A percentile compares a stretch with the other conserved stretches of the same genome.
These are phyloP conservation scores for Cryptococcus floricola DNA, from an alignment of 1,284 basidiomycete genomes.

Conservation along the genomic window DNA sequence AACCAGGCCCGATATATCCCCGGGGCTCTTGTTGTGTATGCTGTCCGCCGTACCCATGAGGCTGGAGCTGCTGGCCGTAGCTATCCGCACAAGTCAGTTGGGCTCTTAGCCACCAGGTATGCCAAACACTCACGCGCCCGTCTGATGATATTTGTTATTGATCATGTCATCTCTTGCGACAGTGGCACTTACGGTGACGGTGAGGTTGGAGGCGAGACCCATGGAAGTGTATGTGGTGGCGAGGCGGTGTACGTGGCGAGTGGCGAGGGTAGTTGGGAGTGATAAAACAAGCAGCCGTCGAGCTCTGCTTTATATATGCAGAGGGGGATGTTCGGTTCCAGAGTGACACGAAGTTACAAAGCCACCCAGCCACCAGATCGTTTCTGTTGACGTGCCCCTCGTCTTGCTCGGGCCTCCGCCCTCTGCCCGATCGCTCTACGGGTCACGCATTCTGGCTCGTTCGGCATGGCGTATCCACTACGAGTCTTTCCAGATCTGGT, in stretches of 20 bases:
- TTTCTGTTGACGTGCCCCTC: too few species aligned
- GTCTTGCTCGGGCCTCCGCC: too few species aligned
- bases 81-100: slow-evolving; percentile 17
- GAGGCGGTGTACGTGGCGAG: not conserved
- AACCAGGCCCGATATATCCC: not conserved
- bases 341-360: too few species aligned
- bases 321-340: too few species aligned
- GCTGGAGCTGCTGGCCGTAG: slow-evolving; percentile 5
- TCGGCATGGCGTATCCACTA: too few species aligned
- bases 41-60: slow-evolving; percentile 14
- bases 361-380: too few species aligned
- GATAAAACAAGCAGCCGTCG: not conserved
- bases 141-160: not conserved
- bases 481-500: too few species aligned
- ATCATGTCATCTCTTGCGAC: not conserved
- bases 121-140: not conserved
- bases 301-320: too few species aligned
- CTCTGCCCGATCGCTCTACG: too few species aligned
- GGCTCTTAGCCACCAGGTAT: not conserved
- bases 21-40: slow-evolving; percentile 13
- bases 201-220: not conserved
- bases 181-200: not conserved
- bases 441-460: too few species aligned
- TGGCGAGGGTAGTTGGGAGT: not conserved
- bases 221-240: not conserved